Percentiles rank a stretch among this genome's conserved stretches.
Conservation (phyloP, 352 stramenopile genomes). For the Halophytophthora batemanensis region DNA sequence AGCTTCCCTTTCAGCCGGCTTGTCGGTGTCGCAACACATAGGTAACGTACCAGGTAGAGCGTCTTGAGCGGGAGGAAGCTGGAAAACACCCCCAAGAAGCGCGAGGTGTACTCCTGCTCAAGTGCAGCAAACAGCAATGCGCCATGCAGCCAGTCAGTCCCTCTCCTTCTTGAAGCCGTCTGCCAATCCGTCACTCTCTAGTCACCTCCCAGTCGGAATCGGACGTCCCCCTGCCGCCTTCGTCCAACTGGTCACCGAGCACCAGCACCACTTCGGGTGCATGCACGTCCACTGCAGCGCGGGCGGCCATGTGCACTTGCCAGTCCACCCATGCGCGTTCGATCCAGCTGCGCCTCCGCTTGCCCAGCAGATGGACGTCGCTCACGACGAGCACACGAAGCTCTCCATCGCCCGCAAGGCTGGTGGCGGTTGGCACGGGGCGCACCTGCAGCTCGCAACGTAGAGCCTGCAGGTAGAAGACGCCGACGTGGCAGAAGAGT, state of each 20-base stretch:
- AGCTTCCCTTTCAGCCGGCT: background rate
- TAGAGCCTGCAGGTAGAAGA: conserved; percentile 64
- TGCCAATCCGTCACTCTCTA: background rate
- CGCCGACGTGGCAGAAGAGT: conserved; percentile 40
- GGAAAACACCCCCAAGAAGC: conserved; percentile 44
- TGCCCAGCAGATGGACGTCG: conserved; percentile 75
- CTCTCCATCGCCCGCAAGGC: background rate
- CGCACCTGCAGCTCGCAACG: conserved; percentile 25
- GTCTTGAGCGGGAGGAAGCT: conserved; percentile 40
- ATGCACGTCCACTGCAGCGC: conserved; percentile 47
- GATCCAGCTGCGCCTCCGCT: conserved; percentile 47
- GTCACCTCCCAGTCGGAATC: conserved; percentile 48
- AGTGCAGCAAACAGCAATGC: background rate
- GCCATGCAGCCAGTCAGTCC: too few species aligned
- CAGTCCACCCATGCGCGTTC: conserved; percentile 74
- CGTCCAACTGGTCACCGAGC: conserved; percentile 74
- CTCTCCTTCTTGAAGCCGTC: too few species aligned
- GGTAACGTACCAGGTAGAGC: conserved; percentile 46
- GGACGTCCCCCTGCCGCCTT: conserved; percentile 52
- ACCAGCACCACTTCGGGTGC: conserved; percentile 54
- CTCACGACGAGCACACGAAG: conserved; percentile 56
- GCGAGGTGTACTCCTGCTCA: conserved; percentile 40
- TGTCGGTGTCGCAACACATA: background rate
- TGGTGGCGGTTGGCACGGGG: too few species aligned
- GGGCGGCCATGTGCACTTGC: conserved; percentile 44